phyloP scores from a whole-genome alignment of 2,329 filamentous ascomycete genomes.

The Eutypa lata region DNA sequence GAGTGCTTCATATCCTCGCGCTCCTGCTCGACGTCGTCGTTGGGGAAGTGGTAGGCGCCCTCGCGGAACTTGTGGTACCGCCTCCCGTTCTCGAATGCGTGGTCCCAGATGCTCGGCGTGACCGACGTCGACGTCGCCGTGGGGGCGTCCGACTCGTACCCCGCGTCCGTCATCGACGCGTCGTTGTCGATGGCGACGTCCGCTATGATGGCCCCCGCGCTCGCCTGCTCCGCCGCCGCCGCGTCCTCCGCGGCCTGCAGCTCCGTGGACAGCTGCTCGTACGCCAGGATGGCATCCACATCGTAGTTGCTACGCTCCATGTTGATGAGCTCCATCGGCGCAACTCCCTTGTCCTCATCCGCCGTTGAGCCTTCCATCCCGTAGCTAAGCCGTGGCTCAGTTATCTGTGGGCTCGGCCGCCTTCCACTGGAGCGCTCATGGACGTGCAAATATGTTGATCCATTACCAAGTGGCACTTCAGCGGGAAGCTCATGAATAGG shows the following conservation, averaged over 20 bases:
- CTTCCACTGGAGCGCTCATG: no score
- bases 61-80: slow-evolving; percentile 40
- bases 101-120: slow-evolving; percentile 34
- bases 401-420: no score
- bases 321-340: neutral
- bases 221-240: slow-evolving; percentile 10
- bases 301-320: neutral
- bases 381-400: neutral
- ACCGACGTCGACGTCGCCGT: slow-evolving; percentile 27
- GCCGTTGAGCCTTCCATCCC: neutral
- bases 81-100: slow-evolving; percentile 39
- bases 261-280: neutral
- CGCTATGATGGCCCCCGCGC: slow-evolving; percentile 4
- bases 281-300: neutral
- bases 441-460: no score
- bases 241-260: slow-evolving; percentile 7
- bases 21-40: slow-evolving; percentile 43
- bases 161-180: slow-evolving; percentile 10
- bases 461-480: neutral
- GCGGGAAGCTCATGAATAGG: neutral
- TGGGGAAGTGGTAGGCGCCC: slow-evolving; percentile 36
- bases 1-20: slow-evolving; percentile 32
- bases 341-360: neutral
- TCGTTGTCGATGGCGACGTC: slow-evolving; percentile 6
- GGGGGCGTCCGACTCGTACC: slow-evolving; percentile 18